Evolutionary conservation across 768 basidiomycete genomes (phyloP).

Genomic region (Lactarius deliciosus): DNA sequence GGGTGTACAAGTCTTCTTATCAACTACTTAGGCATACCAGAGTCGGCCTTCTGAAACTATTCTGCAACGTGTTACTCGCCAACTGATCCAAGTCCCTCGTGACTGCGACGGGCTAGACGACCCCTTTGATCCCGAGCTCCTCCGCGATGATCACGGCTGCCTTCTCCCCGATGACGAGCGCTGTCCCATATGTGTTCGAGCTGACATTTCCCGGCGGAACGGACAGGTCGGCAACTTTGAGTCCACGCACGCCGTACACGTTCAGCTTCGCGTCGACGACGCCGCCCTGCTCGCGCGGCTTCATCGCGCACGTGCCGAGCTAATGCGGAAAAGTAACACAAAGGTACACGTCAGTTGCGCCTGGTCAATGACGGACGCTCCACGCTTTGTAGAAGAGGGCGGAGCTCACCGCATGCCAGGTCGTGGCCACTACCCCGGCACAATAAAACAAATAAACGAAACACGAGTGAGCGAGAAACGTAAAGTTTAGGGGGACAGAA

Average conservation of each 20-base stretch:
- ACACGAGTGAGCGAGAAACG: not conserved
- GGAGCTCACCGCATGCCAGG: slow-evolving; percentile 37
- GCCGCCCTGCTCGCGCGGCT: slow-evolving; percentile 53
- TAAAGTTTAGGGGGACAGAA: too few species aligned
- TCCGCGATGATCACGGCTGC: slow-evolving; percentile 56
- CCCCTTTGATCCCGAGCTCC: slow-evolving; percentile 40
- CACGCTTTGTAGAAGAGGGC: not conserved
- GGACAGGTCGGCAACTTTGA: slow-evolving; percentile 55
- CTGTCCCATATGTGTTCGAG: slow-evolving; percentile 45
- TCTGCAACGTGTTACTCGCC: too few species aligned
- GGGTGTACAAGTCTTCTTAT: too few species aligned
- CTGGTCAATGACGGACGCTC: not conserved
- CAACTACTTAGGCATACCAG: too few species aligned
- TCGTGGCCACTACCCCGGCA: slow-evolving; percentile 22
- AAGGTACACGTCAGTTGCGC: not conserved
- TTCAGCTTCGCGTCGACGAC: slow-evolving; percentile 60
- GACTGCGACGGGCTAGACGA: not conserved
- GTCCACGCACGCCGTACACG: slow-evolving; percentile 55
- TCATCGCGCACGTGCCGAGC: slow-evolving; percentile 69
- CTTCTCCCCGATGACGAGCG: slow-evolving; percentile 54
- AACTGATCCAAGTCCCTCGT: not conserved
- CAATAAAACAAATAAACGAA: not conserved
- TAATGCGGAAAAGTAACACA: not conserved
- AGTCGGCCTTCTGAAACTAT: too few species aligned
- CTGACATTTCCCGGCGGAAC: slow-evolving; percentile 41